Evolutionary conservation across 2,329 filamentous ascomycete species (phyloP).

Genomic region (Coleophoma crateriformis): DNA sequence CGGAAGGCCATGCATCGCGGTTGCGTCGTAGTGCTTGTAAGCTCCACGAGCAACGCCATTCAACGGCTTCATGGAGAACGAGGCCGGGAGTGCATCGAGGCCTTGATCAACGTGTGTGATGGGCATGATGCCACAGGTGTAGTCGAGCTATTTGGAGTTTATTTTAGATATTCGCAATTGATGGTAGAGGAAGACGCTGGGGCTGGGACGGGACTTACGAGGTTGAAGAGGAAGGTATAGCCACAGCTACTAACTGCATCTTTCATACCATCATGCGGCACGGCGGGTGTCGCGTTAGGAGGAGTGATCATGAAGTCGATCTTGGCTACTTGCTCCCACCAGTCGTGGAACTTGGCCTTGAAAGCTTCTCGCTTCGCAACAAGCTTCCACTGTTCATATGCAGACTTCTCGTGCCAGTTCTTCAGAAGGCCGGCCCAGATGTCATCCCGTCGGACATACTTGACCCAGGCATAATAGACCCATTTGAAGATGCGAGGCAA

Average conservation of each 20-base stretch:
- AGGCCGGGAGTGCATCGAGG: slow-evolving; percentile 58
- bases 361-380: slow-evolving; percentile 73
- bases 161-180: neutral
- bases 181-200: too few relatives aligned
- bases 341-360: slow-evolving; percentile 73
- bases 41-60: slow-evolving; percentile 79
- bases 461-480: slow-evolving; percentile 85
- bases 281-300: slow-evolving; percentile 85
- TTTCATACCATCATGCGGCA: slow-evolving; percentile 82
- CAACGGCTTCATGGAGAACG: slow-evolving; percentile 56
- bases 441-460: slow-evolving; percentile 69
- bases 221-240: slow-evolving; percentile 90
- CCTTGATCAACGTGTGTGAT: slow-evolving; percentile 75
- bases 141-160: slow-evolving; percentile 60
- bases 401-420: slow-evolving; percentile 68
- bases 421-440: slow-evolving; percentile 75
- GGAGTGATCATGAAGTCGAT: slow-evolving; percentile 77
- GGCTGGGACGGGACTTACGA: slow-evolving; percentile 45
- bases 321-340: slow-evolving; percentile 70
- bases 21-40: slow-evolving; percentile 79
- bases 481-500: slow-evolving; percentile 73
- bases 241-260: slow-evolving; percentile 82
- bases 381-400: slow-evolving; percentile 77
- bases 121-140: slow-evolving; percentile 75
- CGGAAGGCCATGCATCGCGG: slow-evolving; percentile 80